Evolutionary conservation across 2,329 filamentous ascomycete species (phyloP).

Genomic region (Colletotrichum siamense): DNA sequence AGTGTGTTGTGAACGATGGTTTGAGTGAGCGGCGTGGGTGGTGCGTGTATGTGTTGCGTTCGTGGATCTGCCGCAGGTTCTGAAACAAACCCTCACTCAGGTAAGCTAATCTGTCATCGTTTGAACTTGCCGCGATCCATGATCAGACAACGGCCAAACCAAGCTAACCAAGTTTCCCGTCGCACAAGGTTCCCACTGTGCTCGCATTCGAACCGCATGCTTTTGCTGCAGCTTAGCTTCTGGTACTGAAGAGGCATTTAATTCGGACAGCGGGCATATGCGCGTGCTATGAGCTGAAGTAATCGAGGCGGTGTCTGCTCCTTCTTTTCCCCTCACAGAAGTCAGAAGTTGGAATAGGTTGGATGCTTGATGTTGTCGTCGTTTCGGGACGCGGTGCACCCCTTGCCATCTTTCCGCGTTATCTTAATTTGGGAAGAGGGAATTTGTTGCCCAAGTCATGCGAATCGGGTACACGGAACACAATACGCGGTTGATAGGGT

Average conservation of each 20-base stretch:
- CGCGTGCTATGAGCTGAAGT: neutral
- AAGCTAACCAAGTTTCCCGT: neutral
- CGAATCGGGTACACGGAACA: neutral
- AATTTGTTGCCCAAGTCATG: neutral
- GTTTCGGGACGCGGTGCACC: neutral
- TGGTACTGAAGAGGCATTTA: neutral
- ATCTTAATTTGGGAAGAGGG: neutral
- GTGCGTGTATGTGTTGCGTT: neutral
- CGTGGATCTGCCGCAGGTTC: slow-evolving; percentile 8
- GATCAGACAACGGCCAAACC: neutral
- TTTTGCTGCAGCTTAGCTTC: neutral
- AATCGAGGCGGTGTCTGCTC: neutral
- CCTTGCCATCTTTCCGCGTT: neutral
- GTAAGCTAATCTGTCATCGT: slow-evolving; percentile 13
- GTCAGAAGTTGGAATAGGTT: neutral
- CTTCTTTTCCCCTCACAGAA: neutral
- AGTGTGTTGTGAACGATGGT: neutral
- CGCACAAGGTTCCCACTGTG: neutral
- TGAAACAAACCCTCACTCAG: slow-evolving; percentile 18
- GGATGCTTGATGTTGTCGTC: neutral
- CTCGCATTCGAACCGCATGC: neutral
- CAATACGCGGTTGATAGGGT: neutral
- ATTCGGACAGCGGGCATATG: neutral
- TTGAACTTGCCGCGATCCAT: slow-evolving; percentile 1
- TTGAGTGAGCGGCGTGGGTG: neutral